Conservation (phyloP, 176 grass and related monocot species). For the Aegilops speltoides region DNA sequence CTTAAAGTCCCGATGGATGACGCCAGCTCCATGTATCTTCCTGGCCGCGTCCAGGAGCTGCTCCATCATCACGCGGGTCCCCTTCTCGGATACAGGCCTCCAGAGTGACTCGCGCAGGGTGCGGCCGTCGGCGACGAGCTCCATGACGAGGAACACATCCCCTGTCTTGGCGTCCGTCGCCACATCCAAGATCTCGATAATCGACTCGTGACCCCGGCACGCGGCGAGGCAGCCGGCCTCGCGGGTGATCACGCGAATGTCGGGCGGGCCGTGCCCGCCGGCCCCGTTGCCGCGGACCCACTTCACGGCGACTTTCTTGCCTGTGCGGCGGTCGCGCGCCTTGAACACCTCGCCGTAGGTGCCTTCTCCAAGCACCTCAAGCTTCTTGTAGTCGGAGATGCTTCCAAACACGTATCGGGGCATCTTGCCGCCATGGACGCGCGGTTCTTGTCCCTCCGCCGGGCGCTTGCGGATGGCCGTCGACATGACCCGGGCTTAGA, state of each 20-base stretch:
- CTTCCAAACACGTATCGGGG: not conserved
- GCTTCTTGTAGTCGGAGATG: not conserved
- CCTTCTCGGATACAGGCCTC: not conserved
- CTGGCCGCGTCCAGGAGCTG: not conserved
- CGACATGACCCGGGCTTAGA: not conserved
- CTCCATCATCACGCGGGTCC: not conserved
- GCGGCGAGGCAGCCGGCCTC: not conserved
- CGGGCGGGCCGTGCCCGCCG: not conserved
- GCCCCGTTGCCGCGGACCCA: not conserved
- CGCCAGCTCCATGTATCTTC: not conserved
- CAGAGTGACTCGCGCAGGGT: not conserved
- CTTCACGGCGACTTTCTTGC: not conserved
- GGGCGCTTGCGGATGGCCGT: not conserved
- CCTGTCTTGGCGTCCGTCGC: not conserved
- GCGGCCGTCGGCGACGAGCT: not conserved
- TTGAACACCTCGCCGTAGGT: not conserved
- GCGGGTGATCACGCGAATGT: not conserved
- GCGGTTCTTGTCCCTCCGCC: not conserved
- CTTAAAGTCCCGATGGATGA: conserved; percentile 35
- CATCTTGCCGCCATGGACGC: not conserved
- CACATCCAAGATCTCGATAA: not conserved
- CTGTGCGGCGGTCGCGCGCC: not conserved
- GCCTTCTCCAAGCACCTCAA: not conserved
- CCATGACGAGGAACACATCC: not conserved
- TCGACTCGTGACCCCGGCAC: conserved; percentile 5